Base-by-base conservation (phyloP, 495 filamentous ascomycete genomes). In the Aspergillus incahuasiensis region DNA sequence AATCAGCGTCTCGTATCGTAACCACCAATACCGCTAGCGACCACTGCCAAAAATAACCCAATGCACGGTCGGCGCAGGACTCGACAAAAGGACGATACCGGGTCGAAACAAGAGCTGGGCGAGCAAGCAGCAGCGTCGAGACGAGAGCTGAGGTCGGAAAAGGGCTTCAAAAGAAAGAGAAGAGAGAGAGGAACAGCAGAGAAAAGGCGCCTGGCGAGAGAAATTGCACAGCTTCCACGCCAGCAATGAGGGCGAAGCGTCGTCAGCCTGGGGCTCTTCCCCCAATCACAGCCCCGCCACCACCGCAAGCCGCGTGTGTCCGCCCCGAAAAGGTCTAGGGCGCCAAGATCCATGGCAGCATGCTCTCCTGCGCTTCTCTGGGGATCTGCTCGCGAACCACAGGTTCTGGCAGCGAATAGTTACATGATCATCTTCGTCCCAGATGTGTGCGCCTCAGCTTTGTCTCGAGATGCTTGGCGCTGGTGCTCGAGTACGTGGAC, bases 241-340 rank as follows among this genome's bases (percentile, higher is more conserved):
- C 62, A 65, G 66, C 63, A 61, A 54, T 50, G 49, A 61, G 58
- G 56, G 54, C 55, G 66, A 67, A 72, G 72, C 74, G 74, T 77
- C 74, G 74, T 77, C 74, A 77, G 74, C 74, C 58, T 65, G 60
- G 60, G 57, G 47, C 40, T 54, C 47, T 51, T 63, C 52, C 66
- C 66, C 74, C 71, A 77, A 74, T 76, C 69, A 76, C 63, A 62
- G 62, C 56, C 64, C 68, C 62, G 60, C 58, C 62, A 59, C 50
- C 55, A 63, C 55, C 57, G 49, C 69, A 72, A 70, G 74, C 74
- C 74, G 74, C 74, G 74, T 72, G 68, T 74, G 70, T 67, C 66
- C 65, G 66, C 67, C 61, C 59, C 58, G 49, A 64, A 68, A 63
- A 54, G 61, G 68, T 66, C 55, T 57, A 56, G 49, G 38, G 54